phyloP scores from a whole-genome alignment of 2,329 filamentous ascomycete genomes.

The Botryotinia convoluta region DNA sequence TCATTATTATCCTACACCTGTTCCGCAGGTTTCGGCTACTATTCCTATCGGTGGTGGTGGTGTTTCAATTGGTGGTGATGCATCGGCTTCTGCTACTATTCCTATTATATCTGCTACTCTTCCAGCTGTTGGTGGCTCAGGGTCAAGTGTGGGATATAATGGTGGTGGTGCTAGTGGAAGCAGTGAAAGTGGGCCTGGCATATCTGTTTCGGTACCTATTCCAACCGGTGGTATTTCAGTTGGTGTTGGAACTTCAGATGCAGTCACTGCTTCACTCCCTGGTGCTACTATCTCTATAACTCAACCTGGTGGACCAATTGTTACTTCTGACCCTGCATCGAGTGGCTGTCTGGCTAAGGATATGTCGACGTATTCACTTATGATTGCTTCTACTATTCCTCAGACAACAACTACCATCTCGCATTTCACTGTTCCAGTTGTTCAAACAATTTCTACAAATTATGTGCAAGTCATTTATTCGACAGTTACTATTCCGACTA shows the following conservation, averaged over 20 bases:
- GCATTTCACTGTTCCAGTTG: neutral
- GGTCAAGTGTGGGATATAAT: neutral
- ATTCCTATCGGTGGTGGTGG: neutral
- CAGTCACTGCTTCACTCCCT: neutral
- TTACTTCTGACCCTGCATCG: neutral
- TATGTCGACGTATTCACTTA: conserved; percentile 3
- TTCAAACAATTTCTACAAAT: conserved; percentile 5
- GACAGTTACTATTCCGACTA: conserved; percentile 5
- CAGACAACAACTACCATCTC: neutral
- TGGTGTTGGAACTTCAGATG: conserved; percentile 11
- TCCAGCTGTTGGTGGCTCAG: conserved; percentile 1
- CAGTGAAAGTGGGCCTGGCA: neutral
- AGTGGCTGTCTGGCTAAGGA: neutral
- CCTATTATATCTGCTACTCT: neutral
- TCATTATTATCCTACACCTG: neutral
- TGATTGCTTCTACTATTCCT: neutral
- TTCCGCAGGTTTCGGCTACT: neutral
- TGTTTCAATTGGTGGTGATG: neutral
- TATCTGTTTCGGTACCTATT: conserved; percentile 3
- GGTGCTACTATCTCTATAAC: neutral
- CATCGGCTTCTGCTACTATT: neutral
- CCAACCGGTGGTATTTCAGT: neutral
- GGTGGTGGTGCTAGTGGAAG: neutral
- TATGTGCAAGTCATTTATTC: conserved; percentile 2
- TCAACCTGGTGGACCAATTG: conserved; percentile 3